Percentiles rank a stretch among this genome's conserved stretches.
These are phyloP conservation scores for Trichoderma asperelloides DNA, from an alignment of 495 filamentous ascomycete genomes.

Conservation along the genomic window DNA sequence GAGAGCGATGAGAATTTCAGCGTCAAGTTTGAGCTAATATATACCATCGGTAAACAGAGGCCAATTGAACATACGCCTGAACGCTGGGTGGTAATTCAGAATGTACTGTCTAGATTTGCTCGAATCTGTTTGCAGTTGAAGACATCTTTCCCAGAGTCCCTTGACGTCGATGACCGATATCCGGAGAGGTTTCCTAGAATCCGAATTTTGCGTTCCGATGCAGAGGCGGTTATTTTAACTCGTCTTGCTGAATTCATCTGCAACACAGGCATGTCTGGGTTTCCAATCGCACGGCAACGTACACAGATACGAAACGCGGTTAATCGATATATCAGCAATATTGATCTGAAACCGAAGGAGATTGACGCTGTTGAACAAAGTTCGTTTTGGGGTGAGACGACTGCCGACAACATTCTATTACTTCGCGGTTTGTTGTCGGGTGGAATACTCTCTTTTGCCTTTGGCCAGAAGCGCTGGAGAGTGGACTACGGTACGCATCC, in stretches of 20 bases:
- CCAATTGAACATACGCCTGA: slow-evolving; percentile 46
- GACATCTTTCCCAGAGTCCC: too few relatives aligned
- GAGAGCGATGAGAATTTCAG: slow-evolving; percentile 60
- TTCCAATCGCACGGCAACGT: slow-evolving; percentile 34
- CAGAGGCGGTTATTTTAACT: slow-evolving; percentile 23
- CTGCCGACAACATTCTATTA: slow-evolving; percentile 39
- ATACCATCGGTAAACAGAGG: slow-evolving; percentile 53
- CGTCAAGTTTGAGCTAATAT: slow-evolving; percentile 54
- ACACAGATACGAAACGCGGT: slow-evolving; percentile 26
- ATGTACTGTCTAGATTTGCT: slow-evolving; percentile 31
- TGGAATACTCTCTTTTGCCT: slow-evolving; percentile 44
- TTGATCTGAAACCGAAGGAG: slow-evolving; percentile 19
- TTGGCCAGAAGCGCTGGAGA: slow-evolving; percentile 53
- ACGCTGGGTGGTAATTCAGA: slow-evolving; percentile 53
- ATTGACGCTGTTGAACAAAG: slow-evolving; percentile 27
- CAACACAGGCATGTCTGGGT: slow-evolving; percentile 26
- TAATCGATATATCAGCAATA: slow-evolving; percentile 34
- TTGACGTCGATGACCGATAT: too few relatives aligned
- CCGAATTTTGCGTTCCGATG: slow-evolving; percentile 31
- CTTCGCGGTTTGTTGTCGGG: slow-evolving; percentile 52
- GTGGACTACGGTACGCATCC: slow-evolving; percentile 58
- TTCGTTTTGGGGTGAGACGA: slow-evolving; percentile 20
- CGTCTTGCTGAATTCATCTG: slow-evolving; percentile 29
- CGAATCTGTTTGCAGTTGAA: too few relatives aligned
- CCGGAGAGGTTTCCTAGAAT: slow-evolving; percentile 32